Evolutionary conservation across 345 rosid genomes (phyloP).

Genomic region (Conringia planisiliqua): DNA sequence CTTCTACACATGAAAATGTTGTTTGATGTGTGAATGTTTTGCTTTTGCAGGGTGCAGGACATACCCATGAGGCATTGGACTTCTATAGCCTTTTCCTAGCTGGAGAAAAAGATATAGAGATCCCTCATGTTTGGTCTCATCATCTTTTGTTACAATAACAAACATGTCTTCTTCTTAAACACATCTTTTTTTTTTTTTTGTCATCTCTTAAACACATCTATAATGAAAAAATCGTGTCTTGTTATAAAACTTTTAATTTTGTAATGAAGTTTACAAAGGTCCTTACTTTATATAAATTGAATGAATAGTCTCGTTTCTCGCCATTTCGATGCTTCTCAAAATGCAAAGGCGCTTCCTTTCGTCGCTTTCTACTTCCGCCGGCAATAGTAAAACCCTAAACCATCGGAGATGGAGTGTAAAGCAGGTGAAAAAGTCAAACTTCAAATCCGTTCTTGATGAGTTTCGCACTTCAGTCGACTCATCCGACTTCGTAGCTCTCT

Average conservation of each 20-base stretch:
- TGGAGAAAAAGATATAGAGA: slow-evolving; percentile 44
- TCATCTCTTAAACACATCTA: no score
- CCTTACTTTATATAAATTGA: not conserved
- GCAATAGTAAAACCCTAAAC: slow-evolving; percentile 29
- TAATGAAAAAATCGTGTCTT: no score
- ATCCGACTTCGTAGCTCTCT: slow-evolving; percentile 70
- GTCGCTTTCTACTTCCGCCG: slow-evolving; percentile 25
- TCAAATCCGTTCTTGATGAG: slow-evolving; percentile 44
- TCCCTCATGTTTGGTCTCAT: not conserved
- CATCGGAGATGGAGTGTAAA: slow-evolving; percentile 43
- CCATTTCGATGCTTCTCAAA: not conserved
- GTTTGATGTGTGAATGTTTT: not conserved
- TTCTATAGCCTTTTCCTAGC: slow-evolving; percentile 71
- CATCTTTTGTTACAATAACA: not conserved
- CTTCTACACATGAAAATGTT: not conserved
- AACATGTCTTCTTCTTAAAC: no score
- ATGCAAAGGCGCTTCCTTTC: slow-evolving; percentile 48
- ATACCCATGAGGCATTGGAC: slow-evolving; percentile 72
- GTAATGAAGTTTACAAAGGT: no score
- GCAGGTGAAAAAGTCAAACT: slow-evolving; percentile 73
- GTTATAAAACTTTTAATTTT: no score
- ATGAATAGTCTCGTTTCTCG: not conserved
- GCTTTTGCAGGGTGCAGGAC: slow-evolving; percentile 70
- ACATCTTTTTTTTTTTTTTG: no score
- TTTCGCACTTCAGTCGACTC: slow-evolving; percentile 49